Base-by-base conservation (phyloP, 2,329 filamentous ascomycete species). In the Colletotrichum cuscutae region DNA sequence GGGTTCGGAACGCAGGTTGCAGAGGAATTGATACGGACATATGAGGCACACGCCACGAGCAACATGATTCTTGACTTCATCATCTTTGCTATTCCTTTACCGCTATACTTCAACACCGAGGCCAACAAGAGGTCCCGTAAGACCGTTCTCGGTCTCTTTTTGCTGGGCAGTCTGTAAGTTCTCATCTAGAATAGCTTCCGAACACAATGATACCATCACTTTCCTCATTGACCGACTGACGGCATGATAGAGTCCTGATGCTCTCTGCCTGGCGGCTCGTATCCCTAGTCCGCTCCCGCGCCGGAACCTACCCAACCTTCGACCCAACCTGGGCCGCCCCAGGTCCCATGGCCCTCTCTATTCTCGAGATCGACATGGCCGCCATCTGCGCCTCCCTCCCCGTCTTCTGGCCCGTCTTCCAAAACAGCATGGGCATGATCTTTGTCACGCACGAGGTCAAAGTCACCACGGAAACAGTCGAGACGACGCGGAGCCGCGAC, bases 281-380 rank as follows among this genome's bases (percentile, higher is more conserved):
- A 56, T 74, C 65, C 61, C 77, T 83, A 56, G 70, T 82, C 26
- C 59, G 75, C 15, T 76, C 77, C 46, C 75, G 79, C n/a, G 79
- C 80, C 1, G 79, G 74, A 3, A 82, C 79, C 0, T 80, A 77
- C 69, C 81, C 81, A 2, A 80, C 81, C 4, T 37, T 79, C 2
- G 81, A 83, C 74, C 78, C 80, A 7, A 82, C 80, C 1, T 83
- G 80, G 80, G 82, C 82, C 74, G 78, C 76, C 1, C 78, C 79
- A 19, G 74, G 75, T 30, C 77, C 77, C 52, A 79, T 82, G 68
- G 75, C 80, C 35, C 76, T 83, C 6, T 78, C 79, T 1, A 78
- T 76, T 0, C 76, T 83, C 70, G 81, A 83, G 68, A 77, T 82
- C 57, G 78, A 83, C 68, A 7, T 73, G 5, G 71, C 71, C 15